Base-by-base conservation (phyloP, 495 filamentous ascomycete species). In the Xanthoparmelia taractica region DNA sequence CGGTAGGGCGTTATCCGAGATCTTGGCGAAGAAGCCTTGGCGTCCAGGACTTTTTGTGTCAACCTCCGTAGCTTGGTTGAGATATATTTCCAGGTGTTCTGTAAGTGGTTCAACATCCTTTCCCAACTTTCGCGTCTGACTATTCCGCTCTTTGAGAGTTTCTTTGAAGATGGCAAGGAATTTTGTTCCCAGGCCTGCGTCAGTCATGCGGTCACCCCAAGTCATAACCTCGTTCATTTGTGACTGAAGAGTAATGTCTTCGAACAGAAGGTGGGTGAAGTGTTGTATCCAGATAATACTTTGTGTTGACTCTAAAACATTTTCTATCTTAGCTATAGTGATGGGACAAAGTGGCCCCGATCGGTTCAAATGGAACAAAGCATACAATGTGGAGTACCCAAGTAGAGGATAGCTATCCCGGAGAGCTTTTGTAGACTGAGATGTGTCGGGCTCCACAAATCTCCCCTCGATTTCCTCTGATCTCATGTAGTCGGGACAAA, bases 321-420 rank as follows among this genome's bases (percentile, higher is more conserved):
- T 48, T 25, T 48, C 45, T 13, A 48, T 25, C 45, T 48, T 48
- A 48, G 45, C n/a, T 48, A 48, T n/a, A 48, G n/a, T 48, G 23
- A 48, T 48, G 8, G 45, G 23, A 48, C n/a, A 48, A 25, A n/a
- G n/a, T 48, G 45, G 23, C 10, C 45, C n/a, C 5, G 45, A 48
- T 25, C 45, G 45, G n/a, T 48, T 48, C 45, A 48, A 13, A 48
- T 48, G 45, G 25, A 25, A 48, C 12, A 11, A 48, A 25, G 45
- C 11, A 48, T 48, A 48, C 10, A 25, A 25, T 27, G 45, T 48
- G 13, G 45, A n/a, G 45, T 48, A 48, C 23, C n/a, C 1, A 12
- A 48, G 45, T 1, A 48, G 23, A 25, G 45, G n/a, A 48, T 25
- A 48, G 45, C 45, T 25, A 25, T 48, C 23, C n/a, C 45, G 25